Base-by-base conservation (phyloP, 257 asterid genomes). In the Cordia subcordata region DNA sequence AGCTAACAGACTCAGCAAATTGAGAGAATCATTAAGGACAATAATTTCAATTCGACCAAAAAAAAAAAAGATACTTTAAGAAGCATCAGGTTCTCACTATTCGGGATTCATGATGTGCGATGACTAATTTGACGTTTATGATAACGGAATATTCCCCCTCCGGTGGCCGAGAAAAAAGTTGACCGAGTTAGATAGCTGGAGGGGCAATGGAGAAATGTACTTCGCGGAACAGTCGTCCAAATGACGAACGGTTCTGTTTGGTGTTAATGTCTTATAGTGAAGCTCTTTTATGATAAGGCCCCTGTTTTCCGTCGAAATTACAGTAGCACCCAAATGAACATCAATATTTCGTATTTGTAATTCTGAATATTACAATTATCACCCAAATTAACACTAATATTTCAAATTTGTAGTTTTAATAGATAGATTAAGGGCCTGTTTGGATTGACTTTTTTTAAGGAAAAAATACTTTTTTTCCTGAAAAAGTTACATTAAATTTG, bases 41-140 rank as follows among this genome's bases (percentile, higher is more conserved):
- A 39, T 53, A 11, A n/a, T 27, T 33, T 15, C 9, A 16, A 27
- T 50, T 32, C 42, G 13, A n/a, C 16, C 19, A 10, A 22, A 5
- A 23, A 5, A 54, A 10, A 40, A n/a, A n/a, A n/a, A n/a, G n/a
- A n/a, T n/a, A n/a, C n/a, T n/a, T n/a, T n/a, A n/a, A n/a, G 11
- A 35, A 42, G 56, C 56, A 58, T 20, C 21, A 70, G 72, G 73
- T 46, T 73, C 70, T 74, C 77, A 73, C 79, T 73, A 73, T 61
- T 73, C 79, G 11, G 79, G 65, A 73, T 68, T 73, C 79, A 73
- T 73, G 75, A 61, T 69, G 57, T 40, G 35, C 14, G 54, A 18
- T 6, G 19, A 45, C 20, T 63, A 60, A 62, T 67, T 23, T 44
- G 52, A 53, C 12, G 35, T n/a, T 53, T 15, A 8, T 27, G 50